Percentiles rank a stretch among this genome's conserved stretches.
These are phyloP conservation scores for Eudorina sp. DNA, from an alignment of 139 green algal genomes.

Conservation along the genomic window DNA sequence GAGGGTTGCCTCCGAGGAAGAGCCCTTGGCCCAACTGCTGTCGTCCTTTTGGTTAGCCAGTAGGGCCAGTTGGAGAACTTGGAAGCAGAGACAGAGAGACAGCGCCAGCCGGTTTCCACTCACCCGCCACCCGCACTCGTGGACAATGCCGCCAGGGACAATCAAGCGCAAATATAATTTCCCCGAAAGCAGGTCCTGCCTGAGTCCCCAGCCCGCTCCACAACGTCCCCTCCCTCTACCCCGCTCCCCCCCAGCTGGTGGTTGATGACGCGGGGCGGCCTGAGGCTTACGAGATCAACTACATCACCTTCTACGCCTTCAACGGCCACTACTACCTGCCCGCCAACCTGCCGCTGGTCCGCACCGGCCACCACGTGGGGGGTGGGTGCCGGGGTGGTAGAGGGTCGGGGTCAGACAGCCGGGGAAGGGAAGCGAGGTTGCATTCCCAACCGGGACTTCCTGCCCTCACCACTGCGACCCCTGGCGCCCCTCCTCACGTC, in stretches of 20 bases:
- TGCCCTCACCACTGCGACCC: no score
- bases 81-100: background rate
- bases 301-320: conserved; percentile 37
- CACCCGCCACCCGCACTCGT: no score
- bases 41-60: no score
- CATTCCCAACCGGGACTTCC: no score
- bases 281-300: conserved; percentile 51
- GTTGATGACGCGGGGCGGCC: background rate
- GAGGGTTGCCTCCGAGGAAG: background rate
- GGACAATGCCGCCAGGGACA: no score
- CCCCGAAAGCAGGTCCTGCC: background rate
- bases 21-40: no score
- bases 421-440: no score
- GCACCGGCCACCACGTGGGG: conserved; percentile 24
- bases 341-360: background rate
- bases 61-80: no score
- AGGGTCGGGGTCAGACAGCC: no score
- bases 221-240: background rate
- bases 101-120: background rate
- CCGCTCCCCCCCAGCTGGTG: background rate
- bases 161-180: background rate
- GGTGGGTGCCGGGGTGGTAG: background rate
- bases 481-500: background rate
- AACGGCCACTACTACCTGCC: conserved; percentile 38
- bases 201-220: background rate